Evolutionary conservation across 2,329 filamentous ascomycete species (phyloP).

Genomic region (Ustilaginoidea virens): DNA sequence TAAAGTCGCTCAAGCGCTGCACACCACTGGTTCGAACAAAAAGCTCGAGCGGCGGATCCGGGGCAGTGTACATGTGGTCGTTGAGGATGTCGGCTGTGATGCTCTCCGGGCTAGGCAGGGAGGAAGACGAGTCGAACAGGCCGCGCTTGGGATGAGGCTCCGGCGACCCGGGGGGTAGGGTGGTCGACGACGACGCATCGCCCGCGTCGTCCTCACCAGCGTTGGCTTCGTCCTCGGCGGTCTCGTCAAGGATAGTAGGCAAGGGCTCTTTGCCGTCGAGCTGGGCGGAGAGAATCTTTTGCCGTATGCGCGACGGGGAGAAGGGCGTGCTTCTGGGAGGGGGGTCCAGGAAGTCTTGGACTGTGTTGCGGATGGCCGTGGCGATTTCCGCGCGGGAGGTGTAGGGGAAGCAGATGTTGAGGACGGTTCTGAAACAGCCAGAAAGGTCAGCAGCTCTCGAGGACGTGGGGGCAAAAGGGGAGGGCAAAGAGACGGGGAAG

Average conservation of each 20-base stretch:
- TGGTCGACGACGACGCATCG: slow-evolving; percentile 41
- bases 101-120: slow-evolving; percentile 59
- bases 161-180: slow-evolving; percentile 38
- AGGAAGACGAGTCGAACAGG: slow-evolving; percentile 19
- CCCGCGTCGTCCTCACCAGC: slow-evolving; percentile 29
- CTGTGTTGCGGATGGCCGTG: slow-evolving; percentile 71
- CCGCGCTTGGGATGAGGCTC: slow-evolving; percentile 20
- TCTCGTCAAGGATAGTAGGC: slow-evolving; percentile 29
- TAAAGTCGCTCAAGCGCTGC: slow-evolving; percentile 85
- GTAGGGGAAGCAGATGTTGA: slow-evolving; percentile 97
- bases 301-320: slow-evolving; percentile 73
- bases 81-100: slow-evolving; percentile 75
- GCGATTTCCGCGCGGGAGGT: slow-evolving; percentile 94
- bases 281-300: slow-evolving; percentile 64
- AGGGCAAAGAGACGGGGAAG: too few relatives aligned
- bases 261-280: slow-evolving; percentile 31
- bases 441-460: slow-evolving; percentile 2
- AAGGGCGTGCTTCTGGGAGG: slow-evolving; percentile 56
- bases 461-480: too few relatives aligned
- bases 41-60: slow-evolving; percentile 76
- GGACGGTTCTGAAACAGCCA: slow-evolving; percentile 26
- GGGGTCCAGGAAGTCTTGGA: slow-evolving; percentile 70
- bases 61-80: slow-evolving; percentile 75
- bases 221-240: slow-evolving; percentile 19
- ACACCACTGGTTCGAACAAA: slow-evolving; percentile 89